Conservation (phyloP, 2,329 filamentous ascomycete genomes). For the Nemania sp. region DNA sequence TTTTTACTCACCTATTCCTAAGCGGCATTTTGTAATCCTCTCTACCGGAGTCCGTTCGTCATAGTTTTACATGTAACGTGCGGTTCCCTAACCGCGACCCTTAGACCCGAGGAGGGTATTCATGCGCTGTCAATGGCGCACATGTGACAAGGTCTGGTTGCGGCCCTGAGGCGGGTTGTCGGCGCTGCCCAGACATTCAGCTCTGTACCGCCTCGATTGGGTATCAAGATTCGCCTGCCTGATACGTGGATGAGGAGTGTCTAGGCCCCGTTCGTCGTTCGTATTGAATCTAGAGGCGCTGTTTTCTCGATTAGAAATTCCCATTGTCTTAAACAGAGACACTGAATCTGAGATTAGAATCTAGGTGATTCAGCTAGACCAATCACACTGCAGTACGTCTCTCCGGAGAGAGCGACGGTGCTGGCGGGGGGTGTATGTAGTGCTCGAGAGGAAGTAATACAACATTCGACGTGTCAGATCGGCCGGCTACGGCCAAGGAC, state of each 20-base stretch:
- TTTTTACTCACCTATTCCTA: constrained; percentile 14
- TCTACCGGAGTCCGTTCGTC: constrained; percentile 10
- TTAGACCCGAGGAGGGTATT: constrained; percentile 15
- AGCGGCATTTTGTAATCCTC: constrained; percentile 16
- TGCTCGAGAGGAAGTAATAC: constrained; percentile 10
- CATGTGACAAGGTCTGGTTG: constrained; percentile 32
- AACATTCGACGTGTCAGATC: constrained; percentile 17
- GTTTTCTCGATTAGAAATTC: not conserved
- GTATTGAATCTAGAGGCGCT: not conserved
- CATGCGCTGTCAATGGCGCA: constrained; percentile 20
- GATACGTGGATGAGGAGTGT: not conserved
- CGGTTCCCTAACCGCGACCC: constrained; percentile 1
- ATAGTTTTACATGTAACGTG: constrained; percentile 9
- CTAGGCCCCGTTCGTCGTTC: not conserved
- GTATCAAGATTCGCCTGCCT: not conserved
- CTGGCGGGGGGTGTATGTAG: not conserved
- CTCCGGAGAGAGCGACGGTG: not conserved
- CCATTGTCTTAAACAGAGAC: not conserved
- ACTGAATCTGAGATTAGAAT: not conserved
- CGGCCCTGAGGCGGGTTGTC: constrained; percentile 9
- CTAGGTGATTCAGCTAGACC: not conserved
- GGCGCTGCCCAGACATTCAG: constrained; percentile 9
- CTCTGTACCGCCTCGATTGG: constrained; percentile 3
- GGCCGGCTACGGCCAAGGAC: constrained; percentile 15
- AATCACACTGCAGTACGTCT: not conserved